phyloP scores from a whole-genome alignment of 2,329 filamentous ascomycete genomes.

The Hypoxylon sp. region DNA sequence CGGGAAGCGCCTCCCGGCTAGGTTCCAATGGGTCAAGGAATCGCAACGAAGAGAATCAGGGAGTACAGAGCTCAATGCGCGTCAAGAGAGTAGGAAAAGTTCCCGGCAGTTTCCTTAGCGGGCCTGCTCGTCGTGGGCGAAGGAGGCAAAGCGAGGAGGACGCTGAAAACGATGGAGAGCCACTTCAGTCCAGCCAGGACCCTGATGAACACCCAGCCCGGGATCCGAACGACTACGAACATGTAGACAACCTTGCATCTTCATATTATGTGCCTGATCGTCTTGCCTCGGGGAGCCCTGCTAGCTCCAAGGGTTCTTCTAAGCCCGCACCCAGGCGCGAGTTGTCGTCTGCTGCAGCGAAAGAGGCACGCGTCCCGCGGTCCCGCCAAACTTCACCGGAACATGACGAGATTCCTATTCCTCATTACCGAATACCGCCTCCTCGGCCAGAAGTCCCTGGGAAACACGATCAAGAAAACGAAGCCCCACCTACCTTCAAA shows the following conservation, averaged over 20 bases:
- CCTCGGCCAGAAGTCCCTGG: constrained; percentile 66
- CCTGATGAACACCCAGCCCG: constrained; percentile 50
- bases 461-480: constrained; percentile 83
- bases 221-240: constrained; percentile 48
- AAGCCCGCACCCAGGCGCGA: constrained; percentile 54
- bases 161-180: constrained; percentile 56
- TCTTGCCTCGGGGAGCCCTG: constrained; percentile 65
- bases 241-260: constrained; percentile 48
- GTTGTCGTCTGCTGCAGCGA: constrained; percentile 43
- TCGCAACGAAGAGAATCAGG: constrained; percentile 68
- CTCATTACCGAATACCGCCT: constrained; percentile 66
- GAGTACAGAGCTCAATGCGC: constrained; percentile 76
- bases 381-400: constrained; percentile 43
- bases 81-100: constrained; percentile 79
- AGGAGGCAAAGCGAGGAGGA: constrained; percentile 74
- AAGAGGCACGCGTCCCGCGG: constrained; percentile 42
- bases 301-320: constrained; percentile 57
- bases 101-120: constrained; percentile 79
- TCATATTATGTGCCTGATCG: constrained; percentile 59
- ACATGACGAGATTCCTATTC: constrained; percentile 52
- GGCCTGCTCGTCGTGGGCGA: constrained; percentile 78
- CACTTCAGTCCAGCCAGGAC: constrained; percentile 52
- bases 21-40: constrained; percentile 58
- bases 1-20: constrained; percentile 63
- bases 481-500: constrained; percentile 74